Conservation (phyloP, 2,329 filamentous ascomycete genomes). For the Fusarium sp. region DNA sequence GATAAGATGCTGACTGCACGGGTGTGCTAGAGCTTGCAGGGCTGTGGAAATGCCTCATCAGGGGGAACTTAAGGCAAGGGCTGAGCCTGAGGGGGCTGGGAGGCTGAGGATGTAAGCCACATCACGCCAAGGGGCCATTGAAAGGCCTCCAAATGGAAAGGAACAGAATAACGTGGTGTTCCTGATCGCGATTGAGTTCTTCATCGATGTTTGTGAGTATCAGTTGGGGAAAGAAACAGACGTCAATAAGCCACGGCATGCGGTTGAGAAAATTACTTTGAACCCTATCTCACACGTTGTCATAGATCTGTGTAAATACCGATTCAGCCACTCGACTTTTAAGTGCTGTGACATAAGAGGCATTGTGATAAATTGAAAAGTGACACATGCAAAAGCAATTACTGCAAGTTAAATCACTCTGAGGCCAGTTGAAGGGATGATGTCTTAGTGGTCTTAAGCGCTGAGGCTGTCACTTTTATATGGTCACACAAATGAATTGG, state of each 20-base stretch:
- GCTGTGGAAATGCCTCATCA: slow-evolving; percentile 14
- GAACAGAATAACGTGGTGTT: background rate
- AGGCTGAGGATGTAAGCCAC: slow-evolving; percentile 9
- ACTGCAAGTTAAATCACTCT: background rate
- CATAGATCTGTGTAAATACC: slow-evolving; percentile 9
- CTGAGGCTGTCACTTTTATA: background rate
- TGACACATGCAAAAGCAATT: slow-evolving; percentile 7
- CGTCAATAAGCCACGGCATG: slow-evolving; percentile 9
- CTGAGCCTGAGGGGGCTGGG: slow-evolving; percentile 17
- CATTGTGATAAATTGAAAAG: background rate
- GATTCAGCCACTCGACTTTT: background rate
- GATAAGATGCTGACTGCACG: background rate
- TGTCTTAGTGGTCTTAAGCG: slow-evolving; percentile 1
- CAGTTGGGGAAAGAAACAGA: background rate
- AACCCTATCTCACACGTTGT: background rate
- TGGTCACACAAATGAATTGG: background rate
- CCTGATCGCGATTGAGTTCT: slow-evolving; percentile 4
- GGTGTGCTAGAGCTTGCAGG: slow-evolving; percentile 2
- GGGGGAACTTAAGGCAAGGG: slow-evolving; percentile 8
- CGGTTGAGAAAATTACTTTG: slow-evolving; percentile 23
- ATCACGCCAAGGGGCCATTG: background rate
- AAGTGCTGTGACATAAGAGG: slow-evolving; percentile 18
- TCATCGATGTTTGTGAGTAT: background rate
- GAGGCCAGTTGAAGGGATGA: background rate
- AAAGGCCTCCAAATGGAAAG: background rate